phyloP scores from a whole-genome alignment of 139 green algal genomes.

The Closterium sp. region DNA sequence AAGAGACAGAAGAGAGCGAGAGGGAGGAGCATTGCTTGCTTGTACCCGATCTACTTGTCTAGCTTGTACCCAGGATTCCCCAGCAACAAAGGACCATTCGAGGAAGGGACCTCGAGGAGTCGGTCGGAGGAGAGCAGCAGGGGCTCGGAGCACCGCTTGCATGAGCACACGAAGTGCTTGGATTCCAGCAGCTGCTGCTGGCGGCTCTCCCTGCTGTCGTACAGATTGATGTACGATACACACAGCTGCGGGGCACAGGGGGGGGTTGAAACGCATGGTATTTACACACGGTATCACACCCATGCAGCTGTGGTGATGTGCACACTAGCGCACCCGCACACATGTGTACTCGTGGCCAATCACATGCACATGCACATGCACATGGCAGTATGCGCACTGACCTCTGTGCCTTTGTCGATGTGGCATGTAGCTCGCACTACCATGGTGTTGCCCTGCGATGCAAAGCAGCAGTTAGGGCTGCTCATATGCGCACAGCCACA shows the following conservation, averaged over 20 bases:
- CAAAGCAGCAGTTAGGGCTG: conserved; percentile 6
- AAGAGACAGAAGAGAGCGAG: too few species aligned
- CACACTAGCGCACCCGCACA: too few species aligned
- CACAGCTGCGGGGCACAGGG: neutral
- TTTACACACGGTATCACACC: too few species aligned
- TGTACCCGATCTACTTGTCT: too few species aligned
- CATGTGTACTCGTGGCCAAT: neutral
- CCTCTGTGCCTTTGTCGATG: neutral
- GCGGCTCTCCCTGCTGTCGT: neutral
- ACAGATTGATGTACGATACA: conserved; percentile 1
- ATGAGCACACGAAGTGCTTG: neutral
- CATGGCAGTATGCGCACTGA: neutral
- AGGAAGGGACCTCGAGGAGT: neutral
- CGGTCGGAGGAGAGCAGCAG: neutral
- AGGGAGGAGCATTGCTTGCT: too few species aligned
- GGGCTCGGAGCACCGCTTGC: neutral
- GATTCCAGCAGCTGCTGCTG: neutral
- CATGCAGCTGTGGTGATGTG: too few species aligned
- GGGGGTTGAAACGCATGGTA: too few species aligned
- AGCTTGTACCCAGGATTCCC: too few species aligned
- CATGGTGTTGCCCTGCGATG: neutral
- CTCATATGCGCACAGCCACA: neutral
- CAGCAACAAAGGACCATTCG: too few species aligned
- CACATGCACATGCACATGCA: neutral
- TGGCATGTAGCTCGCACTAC: neutral